Evolutionary conservation across 169 alveolate genomes (phyloP), one percentile per base, ranked within the genome.

Genomic region (Plasmodium knowlesi): DNA sequence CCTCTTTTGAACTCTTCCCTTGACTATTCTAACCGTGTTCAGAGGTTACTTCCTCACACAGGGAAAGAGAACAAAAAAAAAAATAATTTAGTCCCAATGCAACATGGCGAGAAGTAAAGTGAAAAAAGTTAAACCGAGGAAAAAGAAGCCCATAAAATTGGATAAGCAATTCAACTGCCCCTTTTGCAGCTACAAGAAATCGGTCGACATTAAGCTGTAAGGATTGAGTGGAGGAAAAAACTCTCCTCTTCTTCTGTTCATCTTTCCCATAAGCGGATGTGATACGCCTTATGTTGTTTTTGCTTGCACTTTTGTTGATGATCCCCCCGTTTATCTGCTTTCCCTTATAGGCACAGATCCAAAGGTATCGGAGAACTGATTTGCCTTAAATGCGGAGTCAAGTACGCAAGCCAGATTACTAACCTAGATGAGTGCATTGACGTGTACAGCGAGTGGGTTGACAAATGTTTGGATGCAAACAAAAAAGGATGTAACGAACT

Each of bases 161-260:
- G 99, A 98, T 72, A 98, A 97, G 70, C 99, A 98, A 82, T 98
- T 98, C 86, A 98, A 98, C 72, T 98, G 99, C 84, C 99, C 99
- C 86, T 97, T 95, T 93, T 98, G 99, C 96, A 98, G 98, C 91
- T 98, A 98, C 90, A 97, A 95, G 39, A 96, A 97, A 81, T 96
- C 99, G 28, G 98, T 98, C 2, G 98, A 97, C 57, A 97, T 98
- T 9, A 97, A 95, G 89, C 90, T 98, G 98, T 96, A 93, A 86
- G 97, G 72, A 74, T 73, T 73, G 73, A 32, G 88, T 50, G 41
- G n/a, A 25, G 10, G 54, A 37, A 53, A 57, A 28, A 39, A 5
- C 46, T 4, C 10, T 9, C 46, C 30, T 22, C 5, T 3, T 9
- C 16, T 4, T 22, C 1, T 22, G 14, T 67, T 19, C 16, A 67